Evolutionary conservation across 2,329 filamentous ascomycete species (phyloP), one percentile per base, ranked within the genome.

Genomic region (Aureobasidium lini): DNA sequence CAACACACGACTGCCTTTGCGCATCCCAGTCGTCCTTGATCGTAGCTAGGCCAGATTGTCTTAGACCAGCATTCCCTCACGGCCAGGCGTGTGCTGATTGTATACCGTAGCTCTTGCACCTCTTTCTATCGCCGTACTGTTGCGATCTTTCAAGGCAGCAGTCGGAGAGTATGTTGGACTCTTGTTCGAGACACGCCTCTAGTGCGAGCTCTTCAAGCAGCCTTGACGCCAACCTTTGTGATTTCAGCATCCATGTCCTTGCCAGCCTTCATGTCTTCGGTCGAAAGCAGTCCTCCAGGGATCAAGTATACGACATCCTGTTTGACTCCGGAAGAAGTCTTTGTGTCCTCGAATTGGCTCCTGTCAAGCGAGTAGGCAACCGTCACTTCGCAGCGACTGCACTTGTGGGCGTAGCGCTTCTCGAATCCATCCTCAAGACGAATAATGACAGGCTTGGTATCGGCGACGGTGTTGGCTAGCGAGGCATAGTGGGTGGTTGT

Each of bases 361-460:
- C 72, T 73, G 64, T 83, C 81, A 43, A 88, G 70, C 66, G 81
- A 77, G 73, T 89, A 89, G 31, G 82, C 86, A 46, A 87, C 75
- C 1, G 81, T 76, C 31, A 86, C 68, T 34, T 77, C 75, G 73
- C 86, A 89, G 59, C 85, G 73, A 11, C 75, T 78, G 71, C 86
- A 89, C 23, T 80, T 75, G 63, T 82, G 74, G 4, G 83, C 65
- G 60, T 80, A 75, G 16, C 86, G 72, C 74, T 86, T 88, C 74
- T 89, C 86, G 62, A 88, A 88, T 5, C 86, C 86, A 61, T 86
- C 82, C 9, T 72, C 69, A 4, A 70, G 62, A 34, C 68, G 67
- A 18, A 71, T 54, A 1, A 72, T 60, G 5, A 37, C 57, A 6
- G 79, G 69, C 40, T 76, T 77, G 1, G 73, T 69, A 60, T 83